Conservation (phyloP, 805 yeast species). For the Cyberlindnera xylosilytica region DNA sequence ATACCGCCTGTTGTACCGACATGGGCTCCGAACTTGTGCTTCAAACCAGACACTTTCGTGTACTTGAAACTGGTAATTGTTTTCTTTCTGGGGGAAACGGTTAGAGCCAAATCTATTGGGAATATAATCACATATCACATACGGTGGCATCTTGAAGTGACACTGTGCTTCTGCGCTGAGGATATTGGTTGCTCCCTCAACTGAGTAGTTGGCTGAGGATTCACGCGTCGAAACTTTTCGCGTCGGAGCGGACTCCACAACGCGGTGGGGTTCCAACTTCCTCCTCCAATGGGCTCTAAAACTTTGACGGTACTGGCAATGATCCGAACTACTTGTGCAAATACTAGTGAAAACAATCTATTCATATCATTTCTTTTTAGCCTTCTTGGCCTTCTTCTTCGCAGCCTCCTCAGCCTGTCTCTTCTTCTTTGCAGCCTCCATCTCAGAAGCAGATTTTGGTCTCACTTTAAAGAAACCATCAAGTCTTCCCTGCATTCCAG, state of each 20-base stretch:
- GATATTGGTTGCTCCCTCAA: background rate
- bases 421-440: constrained; percentile 30
- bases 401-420: constrained; percentile 28
- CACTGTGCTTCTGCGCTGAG: background rate
- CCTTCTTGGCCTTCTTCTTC: constrained; percentile 25
- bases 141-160: constrained; percentile 22
- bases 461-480: constrained; percentile 86
- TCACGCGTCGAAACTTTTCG: no score
- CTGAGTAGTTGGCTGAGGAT: background rate
- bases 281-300: no score
- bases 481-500: constrained; percentile 85
- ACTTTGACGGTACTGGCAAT: no score
- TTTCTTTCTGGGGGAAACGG: constrained; percentile 17
- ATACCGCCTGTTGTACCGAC: constrained; percentile 77
- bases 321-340: no score
- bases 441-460: constrained; percentile 47
- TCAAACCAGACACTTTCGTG: constrained; percentile 41
- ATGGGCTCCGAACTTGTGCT: constrained; percentile 82
- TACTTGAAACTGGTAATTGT: constrained; percentile 28
- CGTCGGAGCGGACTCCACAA: background rate
- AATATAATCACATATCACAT: constrained; percentile 1
- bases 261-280: no score
- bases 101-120: background rate
- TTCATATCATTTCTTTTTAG: constrained; percentile 21
- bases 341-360: no score